A percentile compares a stretch with the other conserved stretches of the same genome.
phyloP scores from a whole-genome alignment of 345 rosid genomes.

The Populus alba region DNA sequence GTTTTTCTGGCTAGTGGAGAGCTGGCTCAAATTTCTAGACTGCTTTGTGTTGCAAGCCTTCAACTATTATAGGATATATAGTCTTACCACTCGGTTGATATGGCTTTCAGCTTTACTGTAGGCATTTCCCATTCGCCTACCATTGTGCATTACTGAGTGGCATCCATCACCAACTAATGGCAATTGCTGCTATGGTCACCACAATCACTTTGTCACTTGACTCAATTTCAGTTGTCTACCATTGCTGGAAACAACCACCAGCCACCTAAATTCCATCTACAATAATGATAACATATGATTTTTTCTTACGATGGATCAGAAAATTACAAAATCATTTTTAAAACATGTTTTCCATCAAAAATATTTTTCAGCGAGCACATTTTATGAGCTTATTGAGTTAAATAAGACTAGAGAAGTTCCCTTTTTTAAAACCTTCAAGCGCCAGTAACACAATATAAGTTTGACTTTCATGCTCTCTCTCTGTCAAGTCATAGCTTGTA shows the following conservation, averaged over 20 bases:
- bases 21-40: neutral
- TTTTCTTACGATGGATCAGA: neutral
- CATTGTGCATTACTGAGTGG: neutral
- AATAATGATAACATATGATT: neutral
- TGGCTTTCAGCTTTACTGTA: neutral
- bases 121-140: neutral
- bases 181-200: neutral
- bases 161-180: neutral
- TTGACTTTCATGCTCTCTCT: neutral
- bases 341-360: neutral
- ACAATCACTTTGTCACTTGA: neutral
- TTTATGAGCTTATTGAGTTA: neutral
- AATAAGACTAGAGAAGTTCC: neutral
- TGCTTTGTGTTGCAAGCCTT: neutral
- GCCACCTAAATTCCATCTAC: neutral
- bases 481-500: neutral
- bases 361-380: neutral
- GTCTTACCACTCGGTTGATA: neutral
- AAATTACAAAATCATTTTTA: neutral
- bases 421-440: neutral
- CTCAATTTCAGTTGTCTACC: neutral
- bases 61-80: neutral
- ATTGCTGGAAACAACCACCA: neutral
- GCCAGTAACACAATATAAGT: neutral
- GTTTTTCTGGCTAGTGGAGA: neutral